These are phyloP conservation scores for Hyaloscypha bicolor DNA, from an alignment of 495 filamentous ascomycete species.

Conservation along the genomic window DNA sequence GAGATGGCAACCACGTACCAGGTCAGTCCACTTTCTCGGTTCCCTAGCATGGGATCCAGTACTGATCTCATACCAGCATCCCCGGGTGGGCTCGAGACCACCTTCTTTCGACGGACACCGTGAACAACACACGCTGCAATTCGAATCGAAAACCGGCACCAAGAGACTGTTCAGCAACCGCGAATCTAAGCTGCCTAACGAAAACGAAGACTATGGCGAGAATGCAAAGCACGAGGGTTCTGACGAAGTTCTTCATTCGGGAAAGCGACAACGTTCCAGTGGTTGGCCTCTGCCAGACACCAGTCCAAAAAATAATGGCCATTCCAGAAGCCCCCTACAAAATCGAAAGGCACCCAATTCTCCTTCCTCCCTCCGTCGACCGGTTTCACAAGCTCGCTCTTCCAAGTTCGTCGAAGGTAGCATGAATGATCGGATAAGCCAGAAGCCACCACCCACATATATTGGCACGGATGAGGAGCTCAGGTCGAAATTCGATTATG, in stretches of 20 bases:
- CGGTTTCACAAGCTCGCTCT: slow-evolving; percentile 41
- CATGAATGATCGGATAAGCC: slow-evolving; percentile 75
- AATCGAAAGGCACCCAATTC: slow-evolving; percentile 26
- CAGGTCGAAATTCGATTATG: slow-evolving; percentile 14
- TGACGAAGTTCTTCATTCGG: slow-evolving; percentile 14
- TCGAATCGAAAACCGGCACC: slow-evolving; percentile 11
- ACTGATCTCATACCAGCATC: slow-evolving; percentile 7
- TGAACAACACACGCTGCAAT: background rate
- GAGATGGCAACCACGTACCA: background rate
- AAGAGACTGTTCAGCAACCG: slow-evolving; percentile 34
- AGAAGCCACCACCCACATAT: slow-evolving; percentile 66
- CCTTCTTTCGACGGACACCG: slow-evolving; percentile 3
- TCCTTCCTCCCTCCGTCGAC: slow-evolving; percentile 29
- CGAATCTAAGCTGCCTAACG: slow-evolving; percentile 5
- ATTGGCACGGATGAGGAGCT: slow-evolving; percentile 49
- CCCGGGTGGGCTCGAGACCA: slow-evolving; percentile 14
- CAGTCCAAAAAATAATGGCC: background rate
- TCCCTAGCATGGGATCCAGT: background rate
- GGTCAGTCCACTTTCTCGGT: background rate
- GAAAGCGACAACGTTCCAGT: slow-evolving; percentile 50
- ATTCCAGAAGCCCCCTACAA: slow-evolving; percentile 9
- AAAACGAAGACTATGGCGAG: slow-evolving; percentile 10
- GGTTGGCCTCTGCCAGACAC: slow-evolving; percentile 50
- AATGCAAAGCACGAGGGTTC: background rate
- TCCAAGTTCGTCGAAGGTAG: slow-evolving; percentile 73